Base-by-base conservation (phyloP, 2,329 filamentous ascomycete species). In the Pseudogymnoascus sp. region DNA sequence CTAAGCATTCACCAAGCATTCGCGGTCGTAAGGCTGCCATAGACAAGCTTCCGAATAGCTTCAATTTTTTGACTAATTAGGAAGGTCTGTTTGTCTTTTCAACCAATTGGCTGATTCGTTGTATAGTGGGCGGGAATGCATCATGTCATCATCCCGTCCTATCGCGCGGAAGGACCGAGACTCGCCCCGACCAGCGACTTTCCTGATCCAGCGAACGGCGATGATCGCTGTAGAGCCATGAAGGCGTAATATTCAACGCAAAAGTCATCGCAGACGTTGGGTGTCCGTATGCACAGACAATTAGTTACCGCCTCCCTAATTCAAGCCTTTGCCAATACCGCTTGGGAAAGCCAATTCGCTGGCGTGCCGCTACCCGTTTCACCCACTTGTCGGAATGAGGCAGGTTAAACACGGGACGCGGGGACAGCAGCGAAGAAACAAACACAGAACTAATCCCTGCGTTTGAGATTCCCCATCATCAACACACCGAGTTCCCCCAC, bases 371-470 rank as follows among this genome's bases (percentile, higher is more conserved):
- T 33, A 56, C 50, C 50, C 50, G 28, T 56, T 56, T 33, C 10
- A 4, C 50, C 16, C n/a, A 33, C 50, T 56, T 56, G 28, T 56
- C 50, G 50, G n/a, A 33, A 56, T 56, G 50, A 56, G 50, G 28
- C 47, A 56, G 47, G 50, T 56, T 56, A 56, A 56, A 33, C 18
- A 31, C 28, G 28, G 50, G 28, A 21, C 5, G 28, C 28, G 11
- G 50, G 50, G 50, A 56, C 50, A 56, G n/a, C 50, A 56, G n/a
- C n/a, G 47, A 56, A 12, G 47, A 56, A 31, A 33, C 47, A 56
- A 33, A 56, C 10, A 5, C 10, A 28, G n/a, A 56, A 33, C 5
- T 33, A 18, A 56, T 56, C 47, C 25, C 47, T 56, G 25, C 25
- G 25, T 33, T 33, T 33, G 25, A 11, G 10, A 31, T 56, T 18